Percentiles rank a stretch among this genome's conserved stretches.
These are phyloP conservation scores for Colletotrichum siamense DNA, from an alignment of 2,329 filamentous ascomycete genomes.

Conservation along the genomic window DNA sequence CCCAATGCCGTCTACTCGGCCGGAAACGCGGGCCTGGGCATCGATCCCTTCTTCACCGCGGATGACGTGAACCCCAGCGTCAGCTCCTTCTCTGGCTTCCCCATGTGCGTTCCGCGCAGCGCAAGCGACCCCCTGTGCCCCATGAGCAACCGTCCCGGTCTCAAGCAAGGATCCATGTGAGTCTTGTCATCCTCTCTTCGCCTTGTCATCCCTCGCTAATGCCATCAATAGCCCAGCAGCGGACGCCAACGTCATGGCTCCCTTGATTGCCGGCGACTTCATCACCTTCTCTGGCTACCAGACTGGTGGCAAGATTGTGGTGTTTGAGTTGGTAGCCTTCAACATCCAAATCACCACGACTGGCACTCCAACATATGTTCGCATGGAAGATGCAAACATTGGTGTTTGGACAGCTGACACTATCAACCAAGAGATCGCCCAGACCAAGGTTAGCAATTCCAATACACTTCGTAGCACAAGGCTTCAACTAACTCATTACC, in stretches of 20 bases:
- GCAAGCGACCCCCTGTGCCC: constrained; percentile 39
- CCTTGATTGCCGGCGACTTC: constrained; percentile 43
- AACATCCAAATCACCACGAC: constrained; percentile 43
- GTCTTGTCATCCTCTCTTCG: not conserved
- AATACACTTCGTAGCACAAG: fast-evolving
- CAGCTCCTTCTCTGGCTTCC: constrained; percentile 52
- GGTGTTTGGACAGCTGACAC: constrained; percentile 39
- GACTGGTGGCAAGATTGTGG: constrained; percentile 36
- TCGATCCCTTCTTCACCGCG: constrained; percentile 45
- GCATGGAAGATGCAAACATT: constrained; percentile 46
- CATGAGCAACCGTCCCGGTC: constrained; percentile 34
- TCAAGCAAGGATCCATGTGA: constrained; percentile 23
- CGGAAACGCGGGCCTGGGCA: constrained; percentile 31
- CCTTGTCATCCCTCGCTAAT: not conserved
- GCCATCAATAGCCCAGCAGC: constrained; percentile 30
- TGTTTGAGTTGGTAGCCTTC: constrained; percentile 37
- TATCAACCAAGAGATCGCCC: constrained; percentile 38
- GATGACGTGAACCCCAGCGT: constrained; percentile 53
- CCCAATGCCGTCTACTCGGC: constrained; percentile 46
- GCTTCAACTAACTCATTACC: not conserved
- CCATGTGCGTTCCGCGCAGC: constrained; percentile 55
- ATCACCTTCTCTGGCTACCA: constrained; percentile 43
- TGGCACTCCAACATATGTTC: constrained; percentile 41
- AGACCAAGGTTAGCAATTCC: constrained; percentile 25
- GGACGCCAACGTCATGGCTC: constrained; percentile 43